phyloP scores from a whole-genome alignment of 306 rosid genomes.

The Biancaea sappan region DNA sequence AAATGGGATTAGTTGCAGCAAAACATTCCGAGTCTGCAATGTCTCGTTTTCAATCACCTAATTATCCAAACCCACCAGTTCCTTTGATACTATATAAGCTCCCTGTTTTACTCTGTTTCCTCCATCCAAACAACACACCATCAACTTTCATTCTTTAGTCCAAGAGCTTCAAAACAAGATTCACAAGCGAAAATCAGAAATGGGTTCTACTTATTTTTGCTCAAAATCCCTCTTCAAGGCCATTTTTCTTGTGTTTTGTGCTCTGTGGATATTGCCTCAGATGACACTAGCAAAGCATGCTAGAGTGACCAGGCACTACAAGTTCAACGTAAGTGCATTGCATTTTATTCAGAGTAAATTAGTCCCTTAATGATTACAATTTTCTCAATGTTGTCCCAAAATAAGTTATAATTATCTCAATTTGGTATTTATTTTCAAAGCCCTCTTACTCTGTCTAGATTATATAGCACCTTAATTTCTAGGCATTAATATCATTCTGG shows the following conservation, averaged over 20 bases:
- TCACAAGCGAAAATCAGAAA: conserved; percentile 12
- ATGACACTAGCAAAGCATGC: conserved; percentile 51
- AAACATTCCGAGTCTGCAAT: conserved; percentile 41
- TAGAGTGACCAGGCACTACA: conserved; percentile 67
- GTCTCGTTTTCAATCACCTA: conserved; percentile 62
- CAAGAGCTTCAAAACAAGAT: conserved; percentile 9
- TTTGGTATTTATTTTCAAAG: too few relatives aligned
- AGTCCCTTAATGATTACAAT: too few relatives aligned
- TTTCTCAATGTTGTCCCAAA: too few relatives aligned
- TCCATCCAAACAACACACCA: conserved; percentile 52
- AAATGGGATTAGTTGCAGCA: conserved; percentile 40
- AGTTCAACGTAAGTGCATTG: conserved; percentile 52
- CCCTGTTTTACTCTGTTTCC: conserved; percentile 28
- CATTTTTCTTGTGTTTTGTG: conserved; percentile 35
- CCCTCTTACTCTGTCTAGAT: too few relatives aligned
- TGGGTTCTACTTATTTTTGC: conserved; percentile 37
- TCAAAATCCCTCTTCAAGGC: conserved; percentile 31
- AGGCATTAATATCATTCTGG: too few relatives aligned
- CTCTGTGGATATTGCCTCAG: conserved; percentile 43
- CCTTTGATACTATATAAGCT: conserved; percentile 39
- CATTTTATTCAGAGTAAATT: conserved; percentile 3
- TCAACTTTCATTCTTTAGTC: neutral
- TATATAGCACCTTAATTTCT: too few relatives aligned
- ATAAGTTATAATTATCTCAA: too few relatives aligned
- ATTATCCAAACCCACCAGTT: conserved; percentile 46